Conservation (phyloP, 306 rosid species). For the Castanopsis chinensis region DNA sequence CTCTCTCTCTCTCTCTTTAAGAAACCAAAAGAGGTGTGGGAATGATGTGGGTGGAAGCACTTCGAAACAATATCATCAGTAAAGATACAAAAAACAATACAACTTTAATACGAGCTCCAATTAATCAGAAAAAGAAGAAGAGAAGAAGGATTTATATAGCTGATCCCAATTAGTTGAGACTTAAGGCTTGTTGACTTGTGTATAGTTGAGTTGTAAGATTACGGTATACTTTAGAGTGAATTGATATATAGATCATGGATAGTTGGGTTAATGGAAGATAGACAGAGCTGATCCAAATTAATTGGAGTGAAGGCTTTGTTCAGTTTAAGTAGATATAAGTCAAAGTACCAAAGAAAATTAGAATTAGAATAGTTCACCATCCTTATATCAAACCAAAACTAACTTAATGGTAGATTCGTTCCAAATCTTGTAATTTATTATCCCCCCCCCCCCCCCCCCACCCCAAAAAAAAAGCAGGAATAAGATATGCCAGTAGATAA, state of each 20-base stretch:
- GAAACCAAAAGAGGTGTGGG: neutral
- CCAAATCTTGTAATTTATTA: neutral
- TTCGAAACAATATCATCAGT: neutral
- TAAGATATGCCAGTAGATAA: neutral
- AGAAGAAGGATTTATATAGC: neutral
- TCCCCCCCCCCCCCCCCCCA: neutral
- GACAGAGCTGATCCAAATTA: neutral
- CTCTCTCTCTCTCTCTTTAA: too few species aligned
- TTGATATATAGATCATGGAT: neutral
- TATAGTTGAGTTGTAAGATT: neutral
- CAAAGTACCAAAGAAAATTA: neutral
- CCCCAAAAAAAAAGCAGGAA: neutral
- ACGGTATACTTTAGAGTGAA: neutral
- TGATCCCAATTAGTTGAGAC: neutral
- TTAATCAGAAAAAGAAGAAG: neutral
- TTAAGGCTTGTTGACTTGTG: neutral
- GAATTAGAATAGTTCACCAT: neutral
- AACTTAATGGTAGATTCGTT: neutral
- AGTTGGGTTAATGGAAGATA: neutral
- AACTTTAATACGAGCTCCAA: neutral
- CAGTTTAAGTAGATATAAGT: neutral
- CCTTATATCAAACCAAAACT: constrained; percentile 9
- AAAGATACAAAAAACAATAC: neutral
- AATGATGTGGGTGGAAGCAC: neutral
- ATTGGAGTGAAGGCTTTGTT: neutral